Percentiles rank a stretch among this genome's conserved stretches.
Conservation (phyloP, 129 eudicot species). For the Helianthus annuus region HanXRQr2.0-SUNRISE NC_035447.2:137557561-137558060, state of each 20-base stretch:
- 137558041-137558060: slow-evolving; percentile 53
- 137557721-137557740: background rate
- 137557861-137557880: slow-evolving; percentile 74
- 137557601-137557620: background rate
- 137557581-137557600: background rate
- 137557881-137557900: slow-evolving; percentile 66
- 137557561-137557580: background rate
- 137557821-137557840: background rate
- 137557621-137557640: background rate
- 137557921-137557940: slow-evolving; percentile 71
- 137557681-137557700: background rate
- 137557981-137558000: slow-evolving; percentile 64
- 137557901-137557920: slow-evolving; percentile 91
- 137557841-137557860: slow-evolving; percentile 11
- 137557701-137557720: background rate
- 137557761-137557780: background rate
- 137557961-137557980: slow-evolving; percentile 66
- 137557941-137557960: slow-evolving; percentile 68
- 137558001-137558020: slow-evolving; percentile 83
- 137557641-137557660: background rate
- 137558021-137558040: slow-evolving; percentile 59
- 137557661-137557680: background rate
- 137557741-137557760: background rate
- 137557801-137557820: background rate
- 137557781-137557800: background rate